Percentiles rank a stretch among this genome's conserved stretches.
These are phyloP conservation scores for Xylariaceae sp. DNA, from an alignment of 2,329 filamentous ascomycete species.

Conservation along the genomic window DNA sequence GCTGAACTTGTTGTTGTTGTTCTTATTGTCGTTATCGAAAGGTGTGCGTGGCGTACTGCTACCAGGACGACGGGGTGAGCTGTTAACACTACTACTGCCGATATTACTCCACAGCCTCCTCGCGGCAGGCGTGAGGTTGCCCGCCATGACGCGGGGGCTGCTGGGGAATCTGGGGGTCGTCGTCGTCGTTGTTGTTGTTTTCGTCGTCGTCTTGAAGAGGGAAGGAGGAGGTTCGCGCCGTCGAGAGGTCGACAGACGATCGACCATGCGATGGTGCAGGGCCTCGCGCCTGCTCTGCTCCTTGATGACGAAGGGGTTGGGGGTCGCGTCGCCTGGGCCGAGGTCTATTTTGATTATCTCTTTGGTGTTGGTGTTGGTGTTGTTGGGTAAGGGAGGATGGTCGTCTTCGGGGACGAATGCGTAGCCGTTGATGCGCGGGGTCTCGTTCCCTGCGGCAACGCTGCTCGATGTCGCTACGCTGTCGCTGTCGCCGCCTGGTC, in stretches of 20 bases:
- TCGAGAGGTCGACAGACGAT: constrained; percentile 69
- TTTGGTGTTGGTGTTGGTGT: too few relatives aligned
- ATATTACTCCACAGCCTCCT: constrained; percentile 62
- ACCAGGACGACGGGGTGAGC: too few relatives aligned
- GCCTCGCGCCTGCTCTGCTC: constrained; percentile 72
- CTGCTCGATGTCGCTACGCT: constrained; percentile 56
- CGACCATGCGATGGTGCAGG: constrained; percentile 81
- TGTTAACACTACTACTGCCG: too few relatives aligned
- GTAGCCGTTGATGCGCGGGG: constrained; percentile 88
- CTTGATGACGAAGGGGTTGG: constrained; percentile 75
- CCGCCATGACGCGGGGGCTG: constrained; percentile 49
- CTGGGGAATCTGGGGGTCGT: constrained; percentile 67
- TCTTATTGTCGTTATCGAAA: too few relatives aligned
- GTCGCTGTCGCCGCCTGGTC: constrained; percentile 37
- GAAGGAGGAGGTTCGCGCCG: too few relatives aligned
- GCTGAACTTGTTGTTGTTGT: too few relatives aligned
- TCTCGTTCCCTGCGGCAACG: constrained; percentile 59
- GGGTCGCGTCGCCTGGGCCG: constrained; percentile 54
- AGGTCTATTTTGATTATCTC: constrained; percentile 50
- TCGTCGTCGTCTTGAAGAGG: too few relatives aligned
- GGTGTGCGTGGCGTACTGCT: constrained; percentile 33
- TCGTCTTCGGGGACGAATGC: constrained; percentile 89
- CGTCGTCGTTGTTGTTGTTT: constrained; percentile 47
- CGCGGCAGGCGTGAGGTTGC: constrained; percentile 67
- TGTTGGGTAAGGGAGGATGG: too few relatives aligned